phyloP scores from a whole-genome alignment of 179 eudicot species.

The Corrigiola litoralis region DNA sequence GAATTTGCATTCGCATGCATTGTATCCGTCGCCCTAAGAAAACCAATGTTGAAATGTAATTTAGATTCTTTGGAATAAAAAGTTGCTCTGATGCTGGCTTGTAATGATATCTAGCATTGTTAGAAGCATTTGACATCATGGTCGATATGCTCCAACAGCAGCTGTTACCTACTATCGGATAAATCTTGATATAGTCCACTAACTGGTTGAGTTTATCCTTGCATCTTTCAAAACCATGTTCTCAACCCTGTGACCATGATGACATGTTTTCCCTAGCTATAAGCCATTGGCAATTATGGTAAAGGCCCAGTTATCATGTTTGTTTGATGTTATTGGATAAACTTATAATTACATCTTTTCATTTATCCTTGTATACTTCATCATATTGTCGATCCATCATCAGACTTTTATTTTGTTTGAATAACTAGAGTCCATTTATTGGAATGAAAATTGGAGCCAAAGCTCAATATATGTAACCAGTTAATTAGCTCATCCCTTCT shows the following conservation, averaged over 20 bases:
- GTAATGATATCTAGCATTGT: neutral
- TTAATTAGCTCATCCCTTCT: too few relatives aligned
- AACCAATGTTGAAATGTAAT: neutral
- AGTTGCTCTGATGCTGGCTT: neutral
- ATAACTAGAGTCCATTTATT: too few relatives aligned
- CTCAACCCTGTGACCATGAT: slow-evolving; percentile 4
- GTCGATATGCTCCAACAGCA: neutral
- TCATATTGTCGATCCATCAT: slow-evolving; percentile 1
- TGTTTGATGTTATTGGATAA: slow-evolving; percentile 2
- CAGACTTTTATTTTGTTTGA: too few relatives aligned
- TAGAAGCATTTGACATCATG: neutral
- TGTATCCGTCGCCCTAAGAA: neutral
- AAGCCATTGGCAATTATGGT: neutral
- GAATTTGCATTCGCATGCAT: slow-evolving; percentile 3
- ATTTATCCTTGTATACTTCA: neutral
- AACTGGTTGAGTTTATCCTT: neutral
- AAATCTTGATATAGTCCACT: neutral
- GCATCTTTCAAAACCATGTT: slow-evolving; percentile 5
- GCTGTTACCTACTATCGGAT: too few relatives aligned
- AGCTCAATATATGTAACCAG: too few relatives aligned
- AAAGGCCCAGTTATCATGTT: neutral
- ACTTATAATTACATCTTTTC: neutral
- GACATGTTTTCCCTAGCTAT: neutral
- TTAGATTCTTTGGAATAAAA: neutral
- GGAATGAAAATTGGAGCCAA: too few relatives aligned